Conservation (phyloP, 108 stramenopile genomes). For the Phaeodactylum tricornutum region DNA sequence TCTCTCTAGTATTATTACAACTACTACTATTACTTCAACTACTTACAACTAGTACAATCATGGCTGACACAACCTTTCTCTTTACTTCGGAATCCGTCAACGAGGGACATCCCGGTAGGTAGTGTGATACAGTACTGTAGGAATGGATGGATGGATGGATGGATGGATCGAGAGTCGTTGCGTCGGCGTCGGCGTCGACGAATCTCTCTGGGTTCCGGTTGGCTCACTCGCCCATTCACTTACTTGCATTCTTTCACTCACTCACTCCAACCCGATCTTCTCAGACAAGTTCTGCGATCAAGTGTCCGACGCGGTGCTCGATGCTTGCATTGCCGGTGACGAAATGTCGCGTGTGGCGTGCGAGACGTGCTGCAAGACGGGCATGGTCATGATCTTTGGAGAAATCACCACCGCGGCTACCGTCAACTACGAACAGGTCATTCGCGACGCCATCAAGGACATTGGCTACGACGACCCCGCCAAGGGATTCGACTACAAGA, state of each 20-base stretch:
- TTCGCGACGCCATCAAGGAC: conserved; percentile 92
- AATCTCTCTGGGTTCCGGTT: too few species aligned
- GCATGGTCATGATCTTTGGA: conserved; percentile 99
- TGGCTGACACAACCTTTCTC: conserved; percentile 53
- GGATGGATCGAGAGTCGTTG: not conserved
- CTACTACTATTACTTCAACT: too few species aligned
- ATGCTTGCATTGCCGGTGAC: conserved; percentile 91
- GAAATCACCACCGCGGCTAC: conserved; percentile 95
- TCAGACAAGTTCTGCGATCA: conserved; percentile 96
- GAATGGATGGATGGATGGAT: not conserved
- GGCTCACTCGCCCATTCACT: conserved; percentile 1
- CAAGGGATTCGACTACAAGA: conserved; percentile 94
- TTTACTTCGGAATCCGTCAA: conserved; percentile 96
- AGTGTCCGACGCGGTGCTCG: conserved; percentile 95
- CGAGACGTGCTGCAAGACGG: conserved; percentile 97
- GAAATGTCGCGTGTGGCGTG: conserved; percentile 95
- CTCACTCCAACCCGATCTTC: not conserved
- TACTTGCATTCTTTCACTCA: conserved; percentile 1
- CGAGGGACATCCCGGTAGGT: conserved; percentile 92
- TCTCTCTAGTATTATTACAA: too few species aligned
- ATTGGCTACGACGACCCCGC: conserved; percentile 91
- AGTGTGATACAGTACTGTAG: too few species aligned
- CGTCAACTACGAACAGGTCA: conserved; percentile 95
- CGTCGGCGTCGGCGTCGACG: too few species aligned
- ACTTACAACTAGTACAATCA: conserved; percentile 7